phyloP scores from a whole-genome alignment of 2,329 filamentous ascomycete genomes.

The Trichoderma atrobrunneum region DNA sequence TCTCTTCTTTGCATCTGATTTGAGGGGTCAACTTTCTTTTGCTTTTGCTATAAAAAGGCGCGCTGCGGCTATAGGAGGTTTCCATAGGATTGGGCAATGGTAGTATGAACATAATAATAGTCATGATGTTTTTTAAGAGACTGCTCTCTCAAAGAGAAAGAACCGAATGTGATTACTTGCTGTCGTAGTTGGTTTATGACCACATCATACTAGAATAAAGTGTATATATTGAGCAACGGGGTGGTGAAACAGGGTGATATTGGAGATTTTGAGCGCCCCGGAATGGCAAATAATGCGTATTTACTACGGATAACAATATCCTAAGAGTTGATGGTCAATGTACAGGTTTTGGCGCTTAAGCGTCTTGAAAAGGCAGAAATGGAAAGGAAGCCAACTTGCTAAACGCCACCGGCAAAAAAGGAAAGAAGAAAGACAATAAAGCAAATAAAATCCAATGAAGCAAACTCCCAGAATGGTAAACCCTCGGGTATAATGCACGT shows the following conservation, averaged over 20 bases:
- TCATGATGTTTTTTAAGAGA: too few relatives aligned
- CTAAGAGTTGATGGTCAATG: neutral
- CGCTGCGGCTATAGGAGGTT: too few relatives aligned
- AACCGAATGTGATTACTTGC: too few relatives aligned
- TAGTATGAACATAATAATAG: too few relatives aligned
- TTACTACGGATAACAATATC: neutral
- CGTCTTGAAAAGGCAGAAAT: neutral
- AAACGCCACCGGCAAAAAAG: neutral
- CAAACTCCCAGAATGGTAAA: constrained; percentile 1
- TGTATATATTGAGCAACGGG: too few relatives aligned
- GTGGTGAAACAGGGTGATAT: neutral
- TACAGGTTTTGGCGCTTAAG: neutral
- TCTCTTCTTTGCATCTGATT: too few relatives aligned
- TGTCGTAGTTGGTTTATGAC: neutral
- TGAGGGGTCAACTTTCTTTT: too few relatives aligned
- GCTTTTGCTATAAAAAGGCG: too few relatives aligned
- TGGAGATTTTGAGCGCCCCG: neutral
- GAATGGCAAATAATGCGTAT: neutral
- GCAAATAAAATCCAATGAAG: neutral
- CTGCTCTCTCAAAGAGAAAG: too few relatives aligned
- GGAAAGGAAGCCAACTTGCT: neutral
- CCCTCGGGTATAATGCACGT: constrained; percentile 9
- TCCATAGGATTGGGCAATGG: too few relatives aligned
- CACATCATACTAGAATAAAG: neutral
- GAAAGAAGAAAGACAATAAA: neutral